Conservation (phyloP, 1,139 yeast species). For the Geotrichum bryndzae region DNA sequence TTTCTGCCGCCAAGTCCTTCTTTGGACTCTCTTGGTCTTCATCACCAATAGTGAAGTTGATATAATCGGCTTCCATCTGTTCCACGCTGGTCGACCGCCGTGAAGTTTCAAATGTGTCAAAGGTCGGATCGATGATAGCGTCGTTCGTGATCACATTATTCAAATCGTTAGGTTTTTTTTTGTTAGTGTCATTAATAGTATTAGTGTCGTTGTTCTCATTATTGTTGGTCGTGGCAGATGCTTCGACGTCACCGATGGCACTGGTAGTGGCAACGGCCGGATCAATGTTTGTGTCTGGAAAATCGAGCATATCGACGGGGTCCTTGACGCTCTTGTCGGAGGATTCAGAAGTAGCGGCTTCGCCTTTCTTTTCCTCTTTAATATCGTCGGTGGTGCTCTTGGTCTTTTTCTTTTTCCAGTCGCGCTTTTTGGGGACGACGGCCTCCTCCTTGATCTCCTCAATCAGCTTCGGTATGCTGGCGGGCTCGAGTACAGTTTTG, state of each 20-base stretch:
- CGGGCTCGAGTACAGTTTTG: conserved; percentile 29
- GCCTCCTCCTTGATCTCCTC: conserved; percentile 14
- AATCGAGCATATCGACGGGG: not conserved
- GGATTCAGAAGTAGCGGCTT: not conserved
- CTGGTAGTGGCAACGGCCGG: not conserved
- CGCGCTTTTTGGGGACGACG: conserved; percentile 16
- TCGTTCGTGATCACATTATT: not conserved
- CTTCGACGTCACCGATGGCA: not conserved
- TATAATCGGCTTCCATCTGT: conserved; percentile 19
- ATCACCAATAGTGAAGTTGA: conserved; percentile 9
- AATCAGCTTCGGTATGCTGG: conserved; percentile 15
- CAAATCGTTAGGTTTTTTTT: not conserved
- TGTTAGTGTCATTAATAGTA: not conserved
- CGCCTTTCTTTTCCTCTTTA: conserved; percentile 7
- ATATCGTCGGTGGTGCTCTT: conserved; percentile 17
- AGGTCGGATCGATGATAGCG: not conserved
- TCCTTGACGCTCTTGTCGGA: not conserved
- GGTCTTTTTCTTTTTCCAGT: conserved; percentile 16
- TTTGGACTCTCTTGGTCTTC: conserved; percentile 1
- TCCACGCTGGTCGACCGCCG: conserved; percentile 22
- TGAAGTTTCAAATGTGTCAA: conserved; percentile 7
- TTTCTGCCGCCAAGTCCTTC: not conserved
- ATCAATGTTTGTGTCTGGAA: not conserved
- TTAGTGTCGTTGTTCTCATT: not conserved
- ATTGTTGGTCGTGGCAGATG: not conserved